phyloP scores from a whole-genome alignment of 139 green algal species.

The Ettlia oleoabundans region DNA sequence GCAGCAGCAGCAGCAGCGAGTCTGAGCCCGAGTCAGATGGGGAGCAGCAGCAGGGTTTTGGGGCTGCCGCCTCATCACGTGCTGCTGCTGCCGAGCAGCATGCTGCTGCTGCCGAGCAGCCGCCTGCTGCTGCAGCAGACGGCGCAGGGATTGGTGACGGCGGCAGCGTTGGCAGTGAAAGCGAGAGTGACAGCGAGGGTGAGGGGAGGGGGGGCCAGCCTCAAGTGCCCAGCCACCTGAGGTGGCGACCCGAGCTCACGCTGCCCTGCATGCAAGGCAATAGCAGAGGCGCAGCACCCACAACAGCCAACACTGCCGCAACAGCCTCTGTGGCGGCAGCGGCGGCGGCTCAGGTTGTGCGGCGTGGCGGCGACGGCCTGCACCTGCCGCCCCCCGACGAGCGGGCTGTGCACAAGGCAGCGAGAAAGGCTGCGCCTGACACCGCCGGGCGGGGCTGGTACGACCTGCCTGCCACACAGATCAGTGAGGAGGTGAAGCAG shows the following conservation, averaged over 20 bases:
- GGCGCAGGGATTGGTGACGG: not conserved
- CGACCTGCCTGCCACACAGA: constrained; percentile 41
- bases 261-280: not conserved
- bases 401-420: not conserved
- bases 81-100: not conserved
- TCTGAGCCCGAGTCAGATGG: not conserved
- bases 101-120: not conserved
- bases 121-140: not conserved
- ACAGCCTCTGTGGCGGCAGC: not conserved
- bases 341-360: constrained; percentile 3
- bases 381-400: constrained; percentile 20
- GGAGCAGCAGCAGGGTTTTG: not conserved
- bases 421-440: not conserved
- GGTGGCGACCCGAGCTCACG: constrained; percentile 24
- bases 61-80: not conserved
- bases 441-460: constrained; percentile 45
- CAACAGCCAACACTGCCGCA: not conserved
- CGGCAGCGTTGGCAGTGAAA: not conserved
- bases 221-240: constrained; percentile 5
- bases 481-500: constrained; percentile 52
- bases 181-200: constrained; percentile 13
- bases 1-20: not conserved
- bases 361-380: constrained; percentile 8
- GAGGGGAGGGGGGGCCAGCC: not conserved
- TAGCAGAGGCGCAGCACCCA: not conserved